Percentiles rank a stretch among this genome's conserved stretches.
Evolutionary conservation across 257 asterid genomes (phyloP).

Genomic region (Fraxinus cuspidata): DNA sequence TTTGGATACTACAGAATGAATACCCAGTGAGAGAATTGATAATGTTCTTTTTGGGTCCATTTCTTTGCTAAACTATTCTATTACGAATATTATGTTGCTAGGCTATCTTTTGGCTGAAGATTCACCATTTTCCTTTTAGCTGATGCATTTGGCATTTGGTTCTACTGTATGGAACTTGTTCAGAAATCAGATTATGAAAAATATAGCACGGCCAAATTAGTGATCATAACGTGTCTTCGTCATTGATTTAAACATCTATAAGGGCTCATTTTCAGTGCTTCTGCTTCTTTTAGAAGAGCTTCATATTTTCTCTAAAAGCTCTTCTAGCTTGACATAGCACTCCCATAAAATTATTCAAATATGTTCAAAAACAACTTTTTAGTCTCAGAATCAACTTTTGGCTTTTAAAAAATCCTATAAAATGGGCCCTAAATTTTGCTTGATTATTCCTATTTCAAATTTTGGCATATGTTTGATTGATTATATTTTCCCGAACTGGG

Average conservation of each 20-base stretch:
- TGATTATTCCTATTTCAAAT: not conserved
- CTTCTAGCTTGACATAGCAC: too few species aligned
- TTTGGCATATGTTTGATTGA: not conserved
- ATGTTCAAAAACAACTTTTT: too few species aligned
- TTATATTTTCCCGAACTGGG: conserved; percentile 9
- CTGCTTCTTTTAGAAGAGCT: too few species aligned
- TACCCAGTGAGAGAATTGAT: not conserved
- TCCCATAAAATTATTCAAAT: too few species aligned
- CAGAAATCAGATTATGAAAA: not conserved
- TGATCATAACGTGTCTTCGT: not conserved
- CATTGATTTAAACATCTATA: not conserved
- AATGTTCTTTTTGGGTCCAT: not conserved
- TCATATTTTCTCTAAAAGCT: too few species aligned
- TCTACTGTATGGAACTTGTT: not conserved
- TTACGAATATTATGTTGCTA: not conserved
- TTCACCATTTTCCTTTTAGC: not conserved
- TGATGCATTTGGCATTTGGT: not conserved
- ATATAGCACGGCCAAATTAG: not conserved
- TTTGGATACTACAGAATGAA: not conserved
- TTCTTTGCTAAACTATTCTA: not conserved
- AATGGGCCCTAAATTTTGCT: too few species aligned
- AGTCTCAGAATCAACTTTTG: too few species aligned
- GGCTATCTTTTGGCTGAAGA: not conserved
- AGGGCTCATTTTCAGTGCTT: too few species aligned
- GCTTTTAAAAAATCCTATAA: too few species aligned